phyloP scores from a whole-genome alignment of 805 yeast genomes.

The Komagataella kurtzmanii region DNA sequence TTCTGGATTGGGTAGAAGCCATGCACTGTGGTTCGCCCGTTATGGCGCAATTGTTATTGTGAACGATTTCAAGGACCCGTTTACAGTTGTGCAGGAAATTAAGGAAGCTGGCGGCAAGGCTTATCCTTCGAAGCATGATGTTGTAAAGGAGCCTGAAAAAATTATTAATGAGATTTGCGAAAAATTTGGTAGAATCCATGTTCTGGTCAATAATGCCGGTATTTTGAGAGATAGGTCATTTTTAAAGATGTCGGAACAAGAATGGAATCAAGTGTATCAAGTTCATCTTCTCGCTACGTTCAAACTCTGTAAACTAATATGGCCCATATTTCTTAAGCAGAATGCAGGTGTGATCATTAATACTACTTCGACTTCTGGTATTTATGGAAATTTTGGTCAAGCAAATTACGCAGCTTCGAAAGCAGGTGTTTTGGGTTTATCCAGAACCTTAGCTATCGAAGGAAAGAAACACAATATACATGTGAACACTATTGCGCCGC shows the following conservation, averaged over 20 bases:
- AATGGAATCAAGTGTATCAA: slow-evolving; percentile 70
- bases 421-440: slow-evolving; percentile 74
- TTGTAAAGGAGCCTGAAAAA: slow-evolving; percentile 57
- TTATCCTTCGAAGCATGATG: slow-evolving; percentile 74
- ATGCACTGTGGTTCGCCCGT: slow-evolving; percentile 73
- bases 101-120: slow-evolving; percentile 56
- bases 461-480: slow-evolving; percentile 69
- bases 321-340: slow-evolving; percentile 81
- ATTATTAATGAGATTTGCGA: slow-evolving; percentile 69
- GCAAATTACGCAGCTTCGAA: slow-evolving; percentile 93
- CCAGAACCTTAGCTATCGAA: slow-evolving; percentile 81
- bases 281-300: slow-evolving; percentile 79
- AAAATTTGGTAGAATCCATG: slow-evolving; percentile 72
- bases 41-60: slow-evolving; percentile 94
- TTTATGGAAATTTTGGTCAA: slow-evolving; percentile 96
- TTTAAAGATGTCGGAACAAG: slow-evolving; percentile 67
- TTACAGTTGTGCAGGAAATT: slow-evolving; percentile 63
- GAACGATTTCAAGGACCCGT: slow-evolving; percentile 75
- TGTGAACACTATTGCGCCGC: slow-evolving; percentile 86
- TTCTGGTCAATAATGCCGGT: slow-evolving; percentile 89
- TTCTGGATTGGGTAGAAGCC: slow-evolving; percentile 84
- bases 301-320: slow-evolving; percentile 74
- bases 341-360: slow-evolving; percentile 74
- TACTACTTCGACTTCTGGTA: slow-evolving; percentile 91
- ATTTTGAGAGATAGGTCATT: slow-evolving; percentile 84